Evolutionary conservation across 1,284 basidiomycete species (phyloP), one percentile per base, ranked within the genome.

Genomic region (Trichosporon faecale): DNA sequence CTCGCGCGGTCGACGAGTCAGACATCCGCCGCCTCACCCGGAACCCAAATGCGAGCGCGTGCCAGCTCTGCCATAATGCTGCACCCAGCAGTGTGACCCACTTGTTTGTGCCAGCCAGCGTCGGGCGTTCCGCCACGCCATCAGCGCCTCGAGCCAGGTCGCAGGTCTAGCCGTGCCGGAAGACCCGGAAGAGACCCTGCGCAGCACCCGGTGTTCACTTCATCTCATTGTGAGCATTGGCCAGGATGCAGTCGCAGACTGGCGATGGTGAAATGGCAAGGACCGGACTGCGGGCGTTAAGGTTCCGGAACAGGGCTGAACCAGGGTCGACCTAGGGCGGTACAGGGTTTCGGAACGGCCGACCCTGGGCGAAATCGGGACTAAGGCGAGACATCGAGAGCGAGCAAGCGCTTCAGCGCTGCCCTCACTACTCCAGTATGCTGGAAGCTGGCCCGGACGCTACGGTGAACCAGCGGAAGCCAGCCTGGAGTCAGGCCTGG

Each of bases 251-350:
- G 40, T n/a, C 35, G 11, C 40, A 44, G 40, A 44, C 18, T 4
- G 18, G 18, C n/a, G 18, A 18, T 25, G 49, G 44, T 21, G 49
- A 52, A 25, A 25, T 11, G 7, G 9, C 16, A 52, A 23, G 23
- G 23, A 18, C 49, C 8, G 44, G 44, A 12, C n/a, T 52, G 49
- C 49, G 49, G 7, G 49, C 40, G 49, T 52, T 52, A 52, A 52
- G 49, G 49, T 52, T 52, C 49, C 49, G 49, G 49, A 52, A 52
- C 49, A 52, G 49, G 49, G 40, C 40, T 18, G n/a, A n/a, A 52
- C 23, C 49, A 52, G 49, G 49, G 44, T 14, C 12, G 9, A 3
- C 35, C 7, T 18, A 46, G 44, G 44, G 44, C 21, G 7, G n/a
- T 12, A 9, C 23, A 52, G 49, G 49, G 49, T 52, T 25, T 52